These are phyloP conservation scores for Penicillium thymicola DNA, from an alignment of 2,329 filamentous ascomycete species.

Conservation along the genomic window DNA sequence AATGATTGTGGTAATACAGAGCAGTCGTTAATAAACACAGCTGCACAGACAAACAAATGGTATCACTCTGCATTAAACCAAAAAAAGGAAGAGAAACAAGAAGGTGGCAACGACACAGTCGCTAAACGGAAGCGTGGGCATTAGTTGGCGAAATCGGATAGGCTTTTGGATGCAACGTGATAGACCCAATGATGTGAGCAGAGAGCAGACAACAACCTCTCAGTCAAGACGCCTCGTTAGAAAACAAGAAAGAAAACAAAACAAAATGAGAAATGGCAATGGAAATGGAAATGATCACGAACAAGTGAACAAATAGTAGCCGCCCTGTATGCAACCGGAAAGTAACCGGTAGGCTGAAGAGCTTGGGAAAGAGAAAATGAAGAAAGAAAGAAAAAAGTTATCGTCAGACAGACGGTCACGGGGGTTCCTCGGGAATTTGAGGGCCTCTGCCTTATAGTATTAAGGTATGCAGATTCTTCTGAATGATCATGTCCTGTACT, in stretches of 20 bases:
- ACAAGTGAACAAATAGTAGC: constrained; percentile 15
- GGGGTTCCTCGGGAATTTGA: constrained; percentile 15
- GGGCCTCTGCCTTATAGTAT: constrained; percentile 54
- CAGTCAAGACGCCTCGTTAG: constrained; percentile 22
- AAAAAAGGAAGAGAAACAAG: constrained; percentile 17
- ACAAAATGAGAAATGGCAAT: background rate
- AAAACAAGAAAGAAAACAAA: constrained; percentile 11
- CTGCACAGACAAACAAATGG: constrained; percentile 29
- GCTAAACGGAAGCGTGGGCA: constrained; percentile 24
- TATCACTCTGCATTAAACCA: constrained; percentile 35
- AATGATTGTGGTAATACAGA: constrained; percentile 21
- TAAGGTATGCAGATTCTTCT: constrained; percentile 75
- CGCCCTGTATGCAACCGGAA: constrained; percentile 28
- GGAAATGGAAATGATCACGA: constrained; percentile 5
- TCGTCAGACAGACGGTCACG: constrained; percentile 23
- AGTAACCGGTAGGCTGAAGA: constrained; percentile 18
- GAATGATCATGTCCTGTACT: constrained; percentile 84
- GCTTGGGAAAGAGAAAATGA: constrained; percentile 15
- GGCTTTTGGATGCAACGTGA: constrained; percentile 26
- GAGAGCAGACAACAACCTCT: constrained; percentile 18
- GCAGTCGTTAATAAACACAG: constrained; percentile 19
- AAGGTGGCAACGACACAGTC: constrained; percentile 16
- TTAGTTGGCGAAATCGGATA: constrained; percentile 19
- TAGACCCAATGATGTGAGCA: constrained; percentile 17
- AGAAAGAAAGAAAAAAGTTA: constrained; percentile 14